Conservation (phyloP, 768 basidiomycete species). For the Gloeopeniophorella convolvens region DNA sequence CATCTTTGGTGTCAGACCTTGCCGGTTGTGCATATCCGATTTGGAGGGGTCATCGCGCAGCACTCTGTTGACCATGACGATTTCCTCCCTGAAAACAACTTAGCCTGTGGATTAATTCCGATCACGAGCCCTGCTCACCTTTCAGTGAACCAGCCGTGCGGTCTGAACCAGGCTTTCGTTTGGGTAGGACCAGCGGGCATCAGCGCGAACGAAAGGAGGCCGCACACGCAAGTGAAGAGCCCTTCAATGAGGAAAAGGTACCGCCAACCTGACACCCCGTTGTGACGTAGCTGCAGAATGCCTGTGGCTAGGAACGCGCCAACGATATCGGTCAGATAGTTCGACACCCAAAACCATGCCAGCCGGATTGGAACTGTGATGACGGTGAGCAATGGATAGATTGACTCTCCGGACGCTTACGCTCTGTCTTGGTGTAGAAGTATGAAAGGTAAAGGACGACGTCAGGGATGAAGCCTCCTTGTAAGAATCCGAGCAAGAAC, state of each 20-base stretch:
- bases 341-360: slow-evolving; percentile 63
- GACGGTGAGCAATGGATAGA: background rate
- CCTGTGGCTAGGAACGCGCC: slow-evolving; percentile 62
- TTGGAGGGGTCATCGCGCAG: slow-evolving; percentile 62
- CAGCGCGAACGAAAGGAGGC: slow-evolving; percentile 45
- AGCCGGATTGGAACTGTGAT: slow-evolving; percentile 53
- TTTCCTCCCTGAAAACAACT: slow-evolving; percentile 42
- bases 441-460: slow-evolving; percentile 60
- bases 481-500: slow-evolving; percentile 49
- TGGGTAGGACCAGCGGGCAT: slow-evolving; percentile 62
- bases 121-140: slow-evolving; percentile 30
- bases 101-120: background rate
- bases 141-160: slow-evolving; percentile 61
- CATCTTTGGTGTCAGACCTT: slow-evolving; percentile 46
- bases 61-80: slow-evolving; percentile 58
- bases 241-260: slow-evolving; percentile 56
- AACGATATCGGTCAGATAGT: slow-evolving; percentile 47
- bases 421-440: slow-evolving; percentile 53
- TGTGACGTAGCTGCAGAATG: slow-evolving; percentile 45
- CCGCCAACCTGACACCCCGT: slow-evolving; percentile 50
- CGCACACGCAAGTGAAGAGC: slow-evolving; percentile 42
- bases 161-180: slow-evolving; percentile 52
- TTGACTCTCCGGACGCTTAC: slow-evolving; percentile 29
- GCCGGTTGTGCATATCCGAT: slow-evolving; percentile 66
- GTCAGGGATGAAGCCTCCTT: slow-evolving; percentile 63